These are phyloP conservation scores for Gnomoniopsis smithogilvyi DNA, from an alignment of 2,329 filamentous ascomycete species.

Conservation along the genomic window DNA sequence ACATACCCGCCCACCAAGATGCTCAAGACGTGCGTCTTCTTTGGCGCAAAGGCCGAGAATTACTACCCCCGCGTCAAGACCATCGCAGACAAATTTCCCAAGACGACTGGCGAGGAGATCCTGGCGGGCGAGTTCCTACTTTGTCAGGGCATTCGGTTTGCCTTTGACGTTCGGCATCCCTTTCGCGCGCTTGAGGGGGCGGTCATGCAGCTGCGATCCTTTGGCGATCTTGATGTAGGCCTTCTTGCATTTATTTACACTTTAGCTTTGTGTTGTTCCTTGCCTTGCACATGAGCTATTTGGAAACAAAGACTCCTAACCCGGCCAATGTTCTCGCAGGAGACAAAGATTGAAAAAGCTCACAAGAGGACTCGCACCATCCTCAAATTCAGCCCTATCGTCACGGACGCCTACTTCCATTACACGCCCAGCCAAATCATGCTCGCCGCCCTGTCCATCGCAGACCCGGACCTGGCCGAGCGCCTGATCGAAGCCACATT, in stretches of 20 bases:
- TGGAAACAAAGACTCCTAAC: not conserved
- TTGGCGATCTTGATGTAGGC: constrained; percentile 57
- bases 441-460: constrained; percentile 74
- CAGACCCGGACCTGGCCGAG: constrained; percentile 62
- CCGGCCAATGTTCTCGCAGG: not conserved
- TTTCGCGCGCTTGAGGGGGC: constrained; percentile 84
- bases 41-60: constrained; percentile 90
- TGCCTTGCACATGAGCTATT: not conserved
- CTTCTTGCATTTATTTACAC: not conserved
- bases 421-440: constrained; percentile 94
- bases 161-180: constrained; percentile 89
- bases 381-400: constrained; percentile 73
- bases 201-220: constrained; percentile 74
- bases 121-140: constrained; percentile 90
- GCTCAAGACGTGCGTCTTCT: constrained; percentile 85
- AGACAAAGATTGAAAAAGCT: constrained; percentile 52
- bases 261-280: not conserved
- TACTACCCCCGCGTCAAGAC: constrained; percentile 62
- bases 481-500: constrained; percentile 42
- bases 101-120: constrained; percentile 74
- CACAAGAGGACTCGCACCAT: constrained; percentile 71
- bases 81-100: constrained; percentile 68
- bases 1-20: constrained; percentile 91
- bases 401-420: constrained; percentile 96
- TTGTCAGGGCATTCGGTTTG: constrained; percentile 88